Base-by-base conservation (phyloP, 371 early-diverging fungal species). In the Mucor sp. region DNA sequence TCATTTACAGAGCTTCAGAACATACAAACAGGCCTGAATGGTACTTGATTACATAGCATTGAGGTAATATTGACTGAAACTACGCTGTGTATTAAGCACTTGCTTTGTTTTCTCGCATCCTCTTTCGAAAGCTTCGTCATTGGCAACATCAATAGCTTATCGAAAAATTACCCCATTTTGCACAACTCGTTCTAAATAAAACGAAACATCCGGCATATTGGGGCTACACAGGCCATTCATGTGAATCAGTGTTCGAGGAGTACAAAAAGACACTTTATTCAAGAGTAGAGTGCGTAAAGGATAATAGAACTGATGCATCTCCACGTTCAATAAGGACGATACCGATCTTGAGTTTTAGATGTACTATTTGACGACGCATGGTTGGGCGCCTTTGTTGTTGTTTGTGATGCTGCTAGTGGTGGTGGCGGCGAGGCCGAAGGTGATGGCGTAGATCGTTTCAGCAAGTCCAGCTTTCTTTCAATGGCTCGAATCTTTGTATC, bases 401-500 rank as follows among this genome's bases (percentile, higher is more conserved):
- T 55, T 25, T 15, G 15, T 25, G 57, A 32, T 28, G 58, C 7
- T 33, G 58, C 1, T 33, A 17, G 9, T 32, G 33, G 32, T 33
- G 58, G 7, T 33, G 30, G 9, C 19, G 33, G 32, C 21, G 37
- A 37, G 14, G 37, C 14, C 11, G 37, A 37, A 21, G 48, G 17
- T 19, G 47, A 11, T 32, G 8, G 44, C 17, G n/a, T 62, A 47
- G 28, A 27, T 47, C 55, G 41, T 19, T 56, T 47, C 56, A 67
- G 39, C 48, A 30, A 15, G 15, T 60, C 23, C 35, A 90, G 68
- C 57, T 90, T 90, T 19, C 74, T 74, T 64, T 90, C 90, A 63
- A 90, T 81, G 0, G 90, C 89, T 53, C 75, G 72, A 44, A 90
- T 90, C 64, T 85, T 90, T 61, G 85, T 82, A 58, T 89, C 80